Conservation (phyloP, 768 basidiomycete genomes). For the Suillus clintonianus region DNA sequence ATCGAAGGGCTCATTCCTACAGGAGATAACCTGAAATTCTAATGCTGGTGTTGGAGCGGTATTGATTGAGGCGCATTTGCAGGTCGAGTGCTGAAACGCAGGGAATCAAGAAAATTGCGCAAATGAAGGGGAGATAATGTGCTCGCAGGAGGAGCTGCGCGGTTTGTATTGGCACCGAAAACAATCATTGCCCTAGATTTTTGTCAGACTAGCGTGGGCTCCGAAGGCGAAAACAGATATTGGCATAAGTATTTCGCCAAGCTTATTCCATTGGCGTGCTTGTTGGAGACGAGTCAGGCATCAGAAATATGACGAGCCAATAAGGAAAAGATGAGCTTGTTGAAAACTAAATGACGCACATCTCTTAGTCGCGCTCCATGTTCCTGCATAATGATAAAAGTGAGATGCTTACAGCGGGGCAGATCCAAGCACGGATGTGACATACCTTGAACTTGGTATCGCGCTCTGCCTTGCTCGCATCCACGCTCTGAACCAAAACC, state of each 20-base stretch:
- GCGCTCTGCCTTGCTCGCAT: background rate
- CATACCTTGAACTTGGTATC: background rate
- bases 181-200: background rate
- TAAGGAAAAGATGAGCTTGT: too few relatives aligned
- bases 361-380: background rate
- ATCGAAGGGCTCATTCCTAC: background rate
- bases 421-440: too few relatives aligned
- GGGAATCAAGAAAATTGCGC: background rate
- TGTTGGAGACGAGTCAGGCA: too few relatives aligned
- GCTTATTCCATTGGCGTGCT: too few relatives aligned
- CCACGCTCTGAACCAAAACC: background rate
- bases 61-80: background rate
- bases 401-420: background rate
- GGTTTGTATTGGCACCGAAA: background rate
- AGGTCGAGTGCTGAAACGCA: background rate
- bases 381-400: background rate
- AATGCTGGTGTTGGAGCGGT: background rate
- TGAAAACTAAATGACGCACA: too few relatives aligned
- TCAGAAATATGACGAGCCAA: too few relatives aligned
- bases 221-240: too few relatives aligned
- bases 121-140: background rate
- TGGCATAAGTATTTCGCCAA: too few relatives aligned
- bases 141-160: background rate
- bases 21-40: background rate
- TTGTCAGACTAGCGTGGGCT: too few relatives aligned